Base-by-base conservation (phyloP, 2,329 filamentous ascomycete species). In the Epichloe amarillans region DNA sequence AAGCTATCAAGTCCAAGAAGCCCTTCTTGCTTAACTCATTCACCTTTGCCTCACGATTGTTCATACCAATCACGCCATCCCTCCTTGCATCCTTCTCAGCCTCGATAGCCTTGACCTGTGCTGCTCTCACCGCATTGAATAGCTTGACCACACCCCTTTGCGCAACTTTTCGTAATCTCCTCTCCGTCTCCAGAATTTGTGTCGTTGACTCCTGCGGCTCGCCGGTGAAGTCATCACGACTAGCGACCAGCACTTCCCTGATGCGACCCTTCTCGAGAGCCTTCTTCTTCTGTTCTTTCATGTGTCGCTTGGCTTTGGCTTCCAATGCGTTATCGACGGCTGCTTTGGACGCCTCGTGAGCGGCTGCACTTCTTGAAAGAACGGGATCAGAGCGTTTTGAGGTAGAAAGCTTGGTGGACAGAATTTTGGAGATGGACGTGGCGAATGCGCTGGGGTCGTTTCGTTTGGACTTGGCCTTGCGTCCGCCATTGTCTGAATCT, bases 11-110 rank as follows among this genome's bases (percentile, higher is more conserved):
- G 54, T 97, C 91, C 66, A 98, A 69, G 70, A 97, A 98, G 0
- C 91, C 90, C 71, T 96, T 87, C 72, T 95, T 94, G 66, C 86
- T 95, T 83, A 98, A 93, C 74, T 97, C 90, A 57, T 88, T 93
- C 49, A 95, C 75, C 71, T 85, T 89, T 69, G 94, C 88, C 69
- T 94, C 85, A 57, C 88, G 80, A 66, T 86, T 81, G 54, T 77
- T 79, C 61, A 88, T 81, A 2, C 91, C 91, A 35, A 95, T 77
- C 0, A 94, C 73, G 3, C 88, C 86, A 54, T 83, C 79, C 58
- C 80, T 81, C 66, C 79, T 79, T 46, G 81, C 77, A 57, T 80
- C 79, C 65, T 74, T 80, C 63, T 86, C 83, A 5, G 88, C 85
- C 67, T 91, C 83, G 53, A 84, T 79, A 2, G 85, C 90, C 67